Conservation (phyloP, 345 rosid species). For the Acer yangbiense region DNA sequence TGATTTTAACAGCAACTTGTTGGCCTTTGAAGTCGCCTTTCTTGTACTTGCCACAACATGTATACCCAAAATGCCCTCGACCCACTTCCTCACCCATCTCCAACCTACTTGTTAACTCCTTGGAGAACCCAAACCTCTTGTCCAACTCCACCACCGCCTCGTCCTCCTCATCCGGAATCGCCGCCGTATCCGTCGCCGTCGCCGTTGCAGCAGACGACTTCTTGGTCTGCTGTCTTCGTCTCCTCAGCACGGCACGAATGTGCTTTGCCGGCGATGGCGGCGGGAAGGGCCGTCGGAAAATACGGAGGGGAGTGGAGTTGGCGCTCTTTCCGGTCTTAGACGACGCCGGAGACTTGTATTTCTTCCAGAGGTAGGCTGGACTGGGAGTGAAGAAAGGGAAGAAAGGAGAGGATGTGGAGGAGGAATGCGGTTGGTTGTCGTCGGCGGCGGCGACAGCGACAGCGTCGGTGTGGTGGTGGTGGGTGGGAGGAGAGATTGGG, state of each 20-base stretch:
- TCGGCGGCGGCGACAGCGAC: constrained; percentile 25
- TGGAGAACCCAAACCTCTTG: constrained; percentile 90
- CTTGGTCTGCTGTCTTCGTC: constrained; percentile 34
- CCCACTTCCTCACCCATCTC: constrained; percentile 92
- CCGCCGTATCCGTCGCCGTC: constrained; percentile 28
- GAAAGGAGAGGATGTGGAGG: constrained; percentile 41
- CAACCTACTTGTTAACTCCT: constrained; percentile 58
- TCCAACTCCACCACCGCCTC: constrained; percentile 61
- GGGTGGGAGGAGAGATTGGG: constrained; percentile 29
- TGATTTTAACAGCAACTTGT: constrained; percentile 91
- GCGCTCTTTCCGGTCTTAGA: constrained; percentile 34
- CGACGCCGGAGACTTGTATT: constrained; percentile 37
- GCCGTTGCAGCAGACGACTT: constrained; percentile 26
- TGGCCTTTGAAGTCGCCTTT: constrained; percentile 86
- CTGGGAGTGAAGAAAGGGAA: constrained; percentile 68
- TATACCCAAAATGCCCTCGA: constrained; percentile 96
- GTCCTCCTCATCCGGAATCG: constrained; percentile 44
- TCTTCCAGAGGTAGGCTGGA: constrained; percentile 62
- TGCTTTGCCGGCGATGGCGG: constrained; percentile 98
- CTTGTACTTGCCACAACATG: constrained; percentile 90
- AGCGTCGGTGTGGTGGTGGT: too few relatives aligned
- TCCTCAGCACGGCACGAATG: constrained; percentile 67
- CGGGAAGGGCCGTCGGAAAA: constrained; percentile 71
- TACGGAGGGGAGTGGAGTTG: constrained; percentile 65
- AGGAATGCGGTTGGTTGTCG: constrained; percentile 22